Evolutionary conservation across 1,139 yeast species (phyloP), one percentile per base, ranked within the genome.

Genomic region (Pichia sp.): DNA sequence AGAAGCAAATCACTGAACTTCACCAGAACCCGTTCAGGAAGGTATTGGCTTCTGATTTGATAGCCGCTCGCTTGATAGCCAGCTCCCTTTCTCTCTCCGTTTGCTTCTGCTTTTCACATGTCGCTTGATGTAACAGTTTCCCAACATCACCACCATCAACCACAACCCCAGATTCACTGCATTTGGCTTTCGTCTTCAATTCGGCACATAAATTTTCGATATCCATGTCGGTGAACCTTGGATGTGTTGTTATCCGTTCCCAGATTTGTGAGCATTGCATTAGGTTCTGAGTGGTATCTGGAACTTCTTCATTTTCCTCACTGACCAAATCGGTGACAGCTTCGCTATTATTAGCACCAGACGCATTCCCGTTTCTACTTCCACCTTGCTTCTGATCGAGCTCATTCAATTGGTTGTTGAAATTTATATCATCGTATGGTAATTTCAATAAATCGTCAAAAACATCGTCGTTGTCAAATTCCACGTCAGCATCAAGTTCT

Each of bases 211-310:
- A 79, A 1, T 96, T 95, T 68, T 92, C 97, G 61, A 93, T 91
- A 71, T 93, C 98, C 55, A 93, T 77, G 58, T 92, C 97, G 7
- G 95, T 84, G 71, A 92, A 93, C 68, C 87, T 84, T 40, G 99
- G 98, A 75, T 93, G 97, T 16, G 95, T 74, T 2, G 97, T 88
- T 44, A 93, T 87, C 66, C 98, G 80, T 70, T 92, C 98, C 99
- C 99, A 93, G 27, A 92, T 87, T 64, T 91, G 97, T 0, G 95
- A 83, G 70, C 99, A 93, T 65, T 82, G 80, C 71, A 89, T 70
- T 63, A 76, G 67, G 64, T 70, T 75, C 49, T 70, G 73, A 70
- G 66, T 85, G 70, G 66, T 73, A 4, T 82, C 77, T 40, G 87
- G 87, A 4, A 82, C 86, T 48, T 78, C 74, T 53, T 75, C 74